Percentiles rank a stretch among this genome's conserved stretches.
Conservation (phyloP, 148 eudicot genomes). For the Camellia granthamiana region DNA sequence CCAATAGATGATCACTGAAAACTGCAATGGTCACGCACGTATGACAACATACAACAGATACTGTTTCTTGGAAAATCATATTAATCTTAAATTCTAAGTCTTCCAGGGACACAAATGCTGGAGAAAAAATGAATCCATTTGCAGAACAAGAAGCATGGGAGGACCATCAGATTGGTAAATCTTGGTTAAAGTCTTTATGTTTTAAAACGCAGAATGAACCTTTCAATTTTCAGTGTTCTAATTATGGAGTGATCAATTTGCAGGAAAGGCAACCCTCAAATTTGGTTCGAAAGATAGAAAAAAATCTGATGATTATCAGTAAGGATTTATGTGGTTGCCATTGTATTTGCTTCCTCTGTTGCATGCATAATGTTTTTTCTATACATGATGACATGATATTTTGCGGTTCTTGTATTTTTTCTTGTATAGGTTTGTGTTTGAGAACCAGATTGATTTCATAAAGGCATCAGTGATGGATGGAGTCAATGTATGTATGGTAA, state of each 20-base stretch:
- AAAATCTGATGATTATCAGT: conserved; percentile 54
- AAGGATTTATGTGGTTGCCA: conserved; percentile 17
- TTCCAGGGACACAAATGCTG: conserved; percentile 39
- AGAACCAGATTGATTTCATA: conserved; percentile 68
- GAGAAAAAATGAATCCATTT: conserved; percentile 87
- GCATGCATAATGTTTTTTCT: conserved; percentile 4
- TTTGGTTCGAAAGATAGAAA: conserved; percentile 62
- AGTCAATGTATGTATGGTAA: conserved; percentile 36
- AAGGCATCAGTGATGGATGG: conserved; percentile 68
- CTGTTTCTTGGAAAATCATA: neutral
- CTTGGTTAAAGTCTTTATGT: conserved; percentile 12
- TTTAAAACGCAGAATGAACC: neutral
- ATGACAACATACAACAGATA: neutral
- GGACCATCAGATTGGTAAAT: conserved; percentile 57
- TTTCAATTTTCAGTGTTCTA: conserved; percentile 10
- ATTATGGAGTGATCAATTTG: conserved; percentile 18
- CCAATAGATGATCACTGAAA: neutral
- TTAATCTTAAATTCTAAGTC: conserved; percentile 6
- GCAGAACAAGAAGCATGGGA: conserved; percentile 85
- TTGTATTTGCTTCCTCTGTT: conserved; percentile 10
- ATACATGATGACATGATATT: neutral
- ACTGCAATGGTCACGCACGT: neutral
- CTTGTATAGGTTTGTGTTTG: conserved; percentile 57
- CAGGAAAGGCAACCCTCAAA: conserved; percentile 88
- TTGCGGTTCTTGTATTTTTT: neutral